Base-by-base conservation (phyloP, 441 rosid species). In the Croton laevigatus region DNA sequence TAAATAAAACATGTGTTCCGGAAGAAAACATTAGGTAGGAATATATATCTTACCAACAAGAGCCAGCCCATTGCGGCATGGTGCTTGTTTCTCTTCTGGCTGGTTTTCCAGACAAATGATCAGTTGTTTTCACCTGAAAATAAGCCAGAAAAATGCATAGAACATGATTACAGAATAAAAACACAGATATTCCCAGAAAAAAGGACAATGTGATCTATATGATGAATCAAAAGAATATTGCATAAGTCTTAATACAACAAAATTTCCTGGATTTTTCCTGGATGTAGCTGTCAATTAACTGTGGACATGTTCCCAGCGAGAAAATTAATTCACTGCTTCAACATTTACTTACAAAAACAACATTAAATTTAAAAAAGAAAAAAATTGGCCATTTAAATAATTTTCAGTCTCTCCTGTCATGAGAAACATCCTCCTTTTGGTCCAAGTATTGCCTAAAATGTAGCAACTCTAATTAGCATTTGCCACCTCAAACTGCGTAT, bases 51-150 rank as follows among this genome's bases (percentile, higher is more conserved):
- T 85, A 93, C 99, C 99, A 95, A 89, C 97, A 95, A 83, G 99
- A 95, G 65, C 99, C 98, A 70, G 99, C 97, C 98, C 99, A 95
- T 62, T 95, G 99, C 7, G 99, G 98, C 99, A 95, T 91, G 73
- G 99, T 95, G 84, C 87, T 95, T 67, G 99, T 93, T 89, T 91
- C 99, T 86, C 99, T 82, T 67, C 65, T 83, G 60, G 90, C 95
- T 75, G 94, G 82, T 80, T 86, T 93, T 75, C 90, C 91, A 61
- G 97, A 87, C 62, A 76, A 74, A 57, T 80, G 91, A 78, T 89
- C 93, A 36, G 66, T 71, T 17, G 88, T 88, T 58, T 73, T 83
- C 72, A 95, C 93, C 98, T 93, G 81, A 74, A 80, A 80, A 62
- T 42, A 49, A 59, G 49, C 66, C 48, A 74, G 54, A 64, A 73